phyloP scores from a whole-genome alignment of 1,284 basidiomycete genomes.

The Trichosporon faecale region DNA sequence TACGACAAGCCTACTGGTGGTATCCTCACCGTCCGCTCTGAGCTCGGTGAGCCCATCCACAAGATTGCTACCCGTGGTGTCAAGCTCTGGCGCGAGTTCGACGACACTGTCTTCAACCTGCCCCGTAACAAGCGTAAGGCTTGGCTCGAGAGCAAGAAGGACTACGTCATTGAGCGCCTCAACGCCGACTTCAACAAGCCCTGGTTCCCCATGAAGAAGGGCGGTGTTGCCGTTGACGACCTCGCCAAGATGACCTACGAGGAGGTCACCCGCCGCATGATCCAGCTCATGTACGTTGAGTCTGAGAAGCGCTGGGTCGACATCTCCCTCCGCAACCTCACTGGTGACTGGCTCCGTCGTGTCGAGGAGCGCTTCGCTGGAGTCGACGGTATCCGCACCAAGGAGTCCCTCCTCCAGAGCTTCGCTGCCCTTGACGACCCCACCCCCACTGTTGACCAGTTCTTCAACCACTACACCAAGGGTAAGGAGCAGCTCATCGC shows the following conservation, averaged over 20 bases:
- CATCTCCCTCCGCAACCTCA: slow-evolving; percentile 84
- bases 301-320: slow-evolving; percentile 95
- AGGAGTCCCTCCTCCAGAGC: slow-evolving; percentile 85
- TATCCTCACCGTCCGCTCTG: slow-evolving; percentile 93
- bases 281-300: slow-evolving; percentile 86
- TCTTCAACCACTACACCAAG: slow-evolving; percentile 80
- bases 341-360: slow-evolving; percentile 94
- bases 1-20: slow-evolving; percentile 93
- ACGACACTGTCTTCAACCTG: slow-evolving; percentile 89
- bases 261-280: slow-evolving; percentile 86
- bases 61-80: slow-evolving; percentile 96
- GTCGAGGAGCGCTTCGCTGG: slow-evolving; percentile 97
- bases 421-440: slow-evolving; percentile 83
- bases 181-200: slow-evolving; percentile 96
- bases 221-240: slow-evolving; percentile 76
- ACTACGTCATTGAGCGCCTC: slow-evolving; percentile 85
- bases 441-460: slow-evolving; percentile 68
- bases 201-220: slow-evolving; percentile 95
- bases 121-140: slow-evolving; percentile 88
- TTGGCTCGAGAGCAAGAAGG: slow-evolving; percentile 83
- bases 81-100: slow-evolving; percentile 98
- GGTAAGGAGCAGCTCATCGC: slow-evolving; percentile 83
- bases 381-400: slow-evolving; percentile 70
- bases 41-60: slow-evolving; percentile 98
- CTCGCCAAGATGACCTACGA: slow-evolving; percentile 98